Base-by-base conservation (phyloP, 2,329 filamentous ascomycete species). In the Paraconiothyrium sp. region DNA sequence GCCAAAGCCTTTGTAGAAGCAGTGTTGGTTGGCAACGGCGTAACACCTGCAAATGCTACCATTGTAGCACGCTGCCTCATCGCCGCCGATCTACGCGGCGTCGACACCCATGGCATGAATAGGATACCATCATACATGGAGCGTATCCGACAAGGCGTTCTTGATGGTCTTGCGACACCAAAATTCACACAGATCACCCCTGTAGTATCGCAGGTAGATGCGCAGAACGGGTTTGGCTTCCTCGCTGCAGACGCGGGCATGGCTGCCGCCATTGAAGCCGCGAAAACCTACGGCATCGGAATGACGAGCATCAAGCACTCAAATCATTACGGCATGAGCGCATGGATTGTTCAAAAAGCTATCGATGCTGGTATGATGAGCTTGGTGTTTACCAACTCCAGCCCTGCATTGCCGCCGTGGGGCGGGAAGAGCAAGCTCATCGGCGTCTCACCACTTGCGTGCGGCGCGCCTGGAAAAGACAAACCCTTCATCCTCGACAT, bases 301-400 rank as follows among this genome's bases (percentile, higher is more conserved):
- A 89, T 95, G 85, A 90, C 90, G 0, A 88, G 86, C 60, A 83
- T 94, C 71, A 91, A 89, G 76, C 89, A 90, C 77, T 91, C 89
- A 44, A 94, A 94, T 70, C 91, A 94, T 76, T 94, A 92, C 70
- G 92, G 92, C 57, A 95, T 95, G 92, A 86, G 86, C 3, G 92
- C 92, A 0, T 94, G 91, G 90, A 74, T 93, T 0, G 91, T 93
- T 11, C 89, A 92, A 75, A 89, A 93, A 77, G 92, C 91, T 0
- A 77, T 94, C 14, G 90, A 94, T 60, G 88, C 86, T 0, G 82
- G 80, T 4, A 87, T 86, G 74, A 88, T 89, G 76, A 89, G 86
- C n/a, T 78, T 85, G 1, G 87, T 88, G 50, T 87, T 85, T 60
- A 87, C 84, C 57, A 90, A 89, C 35, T 84, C 77, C 39, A 91